Evolutionary conservation across 2,329 filamentous ascomycete genomes (phyloP), one percentile per base, ranked within the genome.

Genomic region (Cladosporium halotolerans): DNA sequence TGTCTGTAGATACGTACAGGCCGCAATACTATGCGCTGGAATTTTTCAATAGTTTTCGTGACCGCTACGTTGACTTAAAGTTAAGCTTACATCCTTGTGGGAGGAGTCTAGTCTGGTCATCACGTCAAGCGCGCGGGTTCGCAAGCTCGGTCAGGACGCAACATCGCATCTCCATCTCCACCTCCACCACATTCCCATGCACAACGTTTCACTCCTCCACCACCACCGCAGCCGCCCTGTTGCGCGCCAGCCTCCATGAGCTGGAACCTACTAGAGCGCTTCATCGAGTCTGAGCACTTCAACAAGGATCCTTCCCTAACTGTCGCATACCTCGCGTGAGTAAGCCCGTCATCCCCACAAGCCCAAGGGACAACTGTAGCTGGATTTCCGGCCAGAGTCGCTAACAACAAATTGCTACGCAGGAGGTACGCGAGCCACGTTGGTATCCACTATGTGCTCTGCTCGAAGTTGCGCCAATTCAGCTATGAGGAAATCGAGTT

Each of bases 271-370:
- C 81, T 93, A 70, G 86, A 89, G 79, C 84, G 88, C 73, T 91
- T 92, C 82, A 84, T 93, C 77, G 88, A 92, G 80, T 90, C 86
- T 77, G 88, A 93, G 79, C 87, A 93, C 78, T 93, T 93, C 80
- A 92, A 91, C 77, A 85, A 88, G 75, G 86, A 92, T 74, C 88
- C 89, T 59, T 92, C 90, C 72, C 84, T 93, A 72, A 86, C 88
- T 57, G 88, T 93, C 69, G 89, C 88, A 61, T 93, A 93, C 74
- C 83, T 93, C 67, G 88, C 88, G 88, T 92, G 78, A 81, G 85
- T 77, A 59, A 28, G 23, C 57, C 51, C 34, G 43, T 52, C 60
- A 58, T 18, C 11, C 13, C 39, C 39, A 14, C 39, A 9, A 7
- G 13, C 39, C 39, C 48, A 14, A 14, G 9, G 18, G n/a, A 53